Percentiles rank a stretch among this genome's conserved stretches.
Evolutionary conservation across 2,329 filamentous ascomycete genomes (phyloP).

Genomic region (Pyricularia sp.): DNA sequence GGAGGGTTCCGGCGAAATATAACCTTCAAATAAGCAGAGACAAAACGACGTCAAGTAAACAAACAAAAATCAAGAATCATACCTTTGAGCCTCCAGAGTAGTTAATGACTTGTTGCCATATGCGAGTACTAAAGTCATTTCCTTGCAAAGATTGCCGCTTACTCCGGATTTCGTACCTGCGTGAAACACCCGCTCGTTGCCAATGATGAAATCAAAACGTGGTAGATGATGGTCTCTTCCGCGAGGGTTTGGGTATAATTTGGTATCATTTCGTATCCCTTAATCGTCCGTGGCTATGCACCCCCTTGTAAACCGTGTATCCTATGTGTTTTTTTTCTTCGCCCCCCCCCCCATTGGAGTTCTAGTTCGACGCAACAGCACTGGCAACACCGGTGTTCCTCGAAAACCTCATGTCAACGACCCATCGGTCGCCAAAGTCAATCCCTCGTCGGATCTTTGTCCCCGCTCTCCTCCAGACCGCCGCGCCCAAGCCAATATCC

Average conservation of each 20-base stretch:
- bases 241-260: neutral
- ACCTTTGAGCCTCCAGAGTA: neutral
- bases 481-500: slow-evolving; percentile 76
- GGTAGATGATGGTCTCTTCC: neutral
- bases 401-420: slow-evolving; percentile 51
- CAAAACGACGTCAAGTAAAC: no score
- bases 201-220: neutral
- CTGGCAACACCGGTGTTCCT: neutral
- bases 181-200: neutral
- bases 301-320: neutral
- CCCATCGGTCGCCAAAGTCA: slow-evolving; percentile 83
- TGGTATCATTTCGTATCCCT: neutral
- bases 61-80: neutral
- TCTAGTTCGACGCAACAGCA: neutral
- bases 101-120: no score
- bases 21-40: neutral
- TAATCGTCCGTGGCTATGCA: neutral
- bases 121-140: no score
- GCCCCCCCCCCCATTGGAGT: neutral
- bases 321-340: neutral
- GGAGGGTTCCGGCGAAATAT: neutral
- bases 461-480: slow-evolving; percentile 77
- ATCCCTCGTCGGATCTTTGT: slow-evolving; percentile 75
- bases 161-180: neutral
- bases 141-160: no score